Base-by-base conservation (phyloP, 192 early-diverging fungal genomes). In the Coemansia sp. region DNA sequence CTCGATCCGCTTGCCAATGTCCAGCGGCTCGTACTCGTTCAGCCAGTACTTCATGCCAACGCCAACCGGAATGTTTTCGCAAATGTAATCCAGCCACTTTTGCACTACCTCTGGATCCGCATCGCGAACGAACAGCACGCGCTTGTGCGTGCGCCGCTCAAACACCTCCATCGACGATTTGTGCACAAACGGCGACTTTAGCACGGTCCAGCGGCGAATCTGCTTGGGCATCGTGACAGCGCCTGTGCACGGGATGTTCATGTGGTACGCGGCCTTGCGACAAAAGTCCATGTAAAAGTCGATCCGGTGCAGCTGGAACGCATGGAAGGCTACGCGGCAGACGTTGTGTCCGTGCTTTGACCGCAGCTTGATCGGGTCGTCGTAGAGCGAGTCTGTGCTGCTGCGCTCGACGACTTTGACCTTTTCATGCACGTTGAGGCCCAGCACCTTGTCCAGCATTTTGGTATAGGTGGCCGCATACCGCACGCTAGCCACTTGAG, bases 101-200 rank as follows among this genome's bases (percentile, higher is more conserved):
- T 86, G 73, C 17, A 94, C 79, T 0, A 82, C 84, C 41, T 89
- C 86, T 8, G 78, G 79, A 46, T 90, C 77, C 19, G 87, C 72
- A 58, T 95, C 91, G 45, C 85, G 83, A 20, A 95, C 80, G 38
- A 90, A 85, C 53, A 99, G 61, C 23, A 87, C 57, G 21, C 93
- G 82, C 72, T 87, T 84, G 66, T 91, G 84, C 44, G 90, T 93
- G 71, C 88, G 87, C 43, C 90, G 82, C 78, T 97, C 94, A 82
- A 99, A 99, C 12, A 91, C 86, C 68, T 99, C 94, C 79, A 95
- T 93, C 22, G 89, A 82, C 74, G 95, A 94, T 64, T 92, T 96
- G 80, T 97, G 86, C 20, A 94, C 85, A 71, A 99, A 99, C 11
- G 96, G 94, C 20, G 91, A 94, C 52, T 86, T 86, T 35, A 88